These are phyloP conservation scores for Fusarium equiseti DNA, from an alignment of 2,329 filamentous ascomycete genomes.

Conservation along the genomic window DNA sequence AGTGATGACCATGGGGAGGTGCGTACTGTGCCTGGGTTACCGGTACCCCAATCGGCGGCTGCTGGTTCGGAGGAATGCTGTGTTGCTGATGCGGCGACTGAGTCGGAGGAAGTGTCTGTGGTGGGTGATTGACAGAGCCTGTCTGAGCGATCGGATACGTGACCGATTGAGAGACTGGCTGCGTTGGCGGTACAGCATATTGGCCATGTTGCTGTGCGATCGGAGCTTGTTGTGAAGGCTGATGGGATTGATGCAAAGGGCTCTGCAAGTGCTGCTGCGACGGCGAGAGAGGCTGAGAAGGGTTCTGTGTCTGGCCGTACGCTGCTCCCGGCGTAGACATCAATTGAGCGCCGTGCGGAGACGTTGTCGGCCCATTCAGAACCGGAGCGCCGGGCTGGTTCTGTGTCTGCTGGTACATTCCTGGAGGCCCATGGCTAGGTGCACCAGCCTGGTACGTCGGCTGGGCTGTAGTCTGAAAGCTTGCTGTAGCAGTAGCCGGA, in stretches of 20 bases:
- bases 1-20: not conserved
- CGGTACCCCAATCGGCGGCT: not conserved
- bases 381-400: not conserved
- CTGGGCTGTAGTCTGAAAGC: not conserved
- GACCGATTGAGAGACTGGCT: not conserved
- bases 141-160: not conserved
- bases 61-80: not conserved
- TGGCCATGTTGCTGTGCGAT: not conserved
- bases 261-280: constrained; percentile 3
- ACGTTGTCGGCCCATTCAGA: not conserved
- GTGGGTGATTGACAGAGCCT: not conserved
- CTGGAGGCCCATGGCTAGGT: not conserved
- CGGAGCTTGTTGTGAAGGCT: not conserved
- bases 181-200: accelerated
- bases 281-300: not conserved
- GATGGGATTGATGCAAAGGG: not conserved
- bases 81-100: constrained; percentile 8
- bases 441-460: not conserved
- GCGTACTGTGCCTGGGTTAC: not conserved
- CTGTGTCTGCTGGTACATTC: not conserved
- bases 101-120: not conserved
- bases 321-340: accelerated
- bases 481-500: not conserved
- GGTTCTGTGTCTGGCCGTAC: not conserved
- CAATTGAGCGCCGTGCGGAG: not conserved